A percentile compares a stretch with the other conserved stretches of the same genome.
Evolutionary conservation across 2,329 filamentous ascomycete genomes (phyloP).

Genomic region (Exophiala lecanii-corni): DNA sequence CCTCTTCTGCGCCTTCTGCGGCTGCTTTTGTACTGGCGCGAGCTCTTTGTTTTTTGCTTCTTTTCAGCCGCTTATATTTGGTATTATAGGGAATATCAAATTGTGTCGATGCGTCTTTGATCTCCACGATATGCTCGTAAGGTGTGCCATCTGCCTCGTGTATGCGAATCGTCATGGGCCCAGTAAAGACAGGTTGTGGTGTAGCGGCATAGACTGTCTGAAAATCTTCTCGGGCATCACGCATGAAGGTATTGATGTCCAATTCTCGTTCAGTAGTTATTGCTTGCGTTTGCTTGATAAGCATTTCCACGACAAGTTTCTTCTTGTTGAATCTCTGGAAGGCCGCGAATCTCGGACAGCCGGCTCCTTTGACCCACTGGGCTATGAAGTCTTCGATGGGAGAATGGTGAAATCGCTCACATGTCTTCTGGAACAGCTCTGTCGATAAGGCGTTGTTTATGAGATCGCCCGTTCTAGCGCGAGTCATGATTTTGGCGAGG

Average conservation of each 20-base stretch:
- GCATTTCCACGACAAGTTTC: conserved; percentile 88
- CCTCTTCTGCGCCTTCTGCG: conserved; percentile 60
- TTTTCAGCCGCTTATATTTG: conserved; percentile 95
- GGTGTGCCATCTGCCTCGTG: conserved; percentile 97
- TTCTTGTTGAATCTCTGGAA: conserved; percentile 96
- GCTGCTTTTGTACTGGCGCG: conserved; percentile 55
- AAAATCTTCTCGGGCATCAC: conserved; percentile 75
- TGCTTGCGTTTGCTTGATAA: conserved; percentile 70
- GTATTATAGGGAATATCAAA: conserved; percentile 98
- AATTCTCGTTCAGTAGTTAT: conserved; percentile 56
- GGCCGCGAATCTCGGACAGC: conserved; percentile 82
- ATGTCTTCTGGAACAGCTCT: conserved; percentile 72
- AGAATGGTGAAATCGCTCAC: conserved; percentile 82
- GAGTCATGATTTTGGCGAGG: conserved; percentile 78
- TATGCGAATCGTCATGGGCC: conserved; percentile 95
- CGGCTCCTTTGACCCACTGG: conserved; percentile 85
- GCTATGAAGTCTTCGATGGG: conserved; percentile 87
- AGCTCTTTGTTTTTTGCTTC: conserved; percentile 77
- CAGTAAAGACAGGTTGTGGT: conserved; percentile 78
- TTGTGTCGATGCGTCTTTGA: conserved; percentile 77
- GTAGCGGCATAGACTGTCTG: conserved; percentile 64
- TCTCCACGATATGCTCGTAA: conserved; percentile 96
- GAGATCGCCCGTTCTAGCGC: conserved; percentile 77
- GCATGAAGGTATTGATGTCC: conserved; percentile 71
- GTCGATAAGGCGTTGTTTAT: conserved; percentile 65